A percentile compares a stretch with the other conserved stretches of the same genome.
phyloP scores from a whole-genome alignment of 495 filamentous ascomycete species.

The Evernia prunastri region DNA sequence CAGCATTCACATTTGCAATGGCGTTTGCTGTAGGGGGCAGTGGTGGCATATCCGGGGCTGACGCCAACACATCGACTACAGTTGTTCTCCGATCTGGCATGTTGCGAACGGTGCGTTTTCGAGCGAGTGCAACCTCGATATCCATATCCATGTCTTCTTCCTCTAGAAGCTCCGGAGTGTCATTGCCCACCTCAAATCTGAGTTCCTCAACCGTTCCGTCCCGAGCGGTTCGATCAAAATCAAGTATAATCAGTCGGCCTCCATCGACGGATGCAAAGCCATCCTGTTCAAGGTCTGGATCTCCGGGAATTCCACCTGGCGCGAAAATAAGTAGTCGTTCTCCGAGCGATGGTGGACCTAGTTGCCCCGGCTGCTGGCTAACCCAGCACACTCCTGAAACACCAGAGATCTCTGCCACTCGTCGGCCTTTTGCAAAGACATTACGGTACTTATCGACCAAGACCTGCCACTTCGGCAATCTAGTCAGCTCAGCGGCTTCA shows the following conservation, averaged over 20 bases:
- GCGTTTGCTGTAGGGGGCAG: slow-evolving; percentile 23
- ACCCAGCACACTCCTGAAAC: slow-evolving; percentile 59
- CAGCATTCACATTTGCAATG: slow-evolving; percentile 16
- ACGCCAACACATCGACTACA: slow-evolving; percentile 22
- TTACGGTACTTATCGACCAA: slow-evolving; percentile 59
- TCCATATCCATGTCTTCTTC: slow-evolving; percentile 74
- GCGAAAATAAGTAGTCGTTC: slow-evolving; percentile 69
- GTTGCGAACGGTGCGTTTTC: slow-evolving; percentile 52
- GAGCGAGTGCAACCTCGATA: slow-evolving; percentile 73
- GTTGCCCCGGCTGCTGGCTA: slow-evolving; percentile 37
- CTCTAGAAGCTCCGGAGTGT: slow-evolving; percentile 58
- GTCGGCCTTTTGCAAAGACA: slow-evolving; percentile 54
- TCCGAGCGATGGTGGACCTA: slow-evolving; percentile 29
- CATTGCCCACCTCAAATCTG: slow-evolving; percentile 69
- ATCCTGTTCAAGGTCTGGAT: slow-evolving; percentile 59
- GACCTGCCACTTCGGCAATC: slow-evolving; percentile 63
- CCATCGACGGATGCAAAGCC: slow-evolving; percentile 73
- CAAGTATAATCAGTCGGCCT: slow-evolving; percentile 68
- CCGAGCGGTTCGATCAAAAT: slow-evolving; percentile 57
- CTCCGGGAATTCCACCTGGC: slow-evolving; percentile 58
- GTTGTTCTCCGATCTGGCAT: slow-evolving; percentile 15
- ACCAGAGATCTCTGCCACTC: slow-evolving; percentile 49
- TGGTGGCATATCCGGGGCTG: slow-evolving; percentile 22
- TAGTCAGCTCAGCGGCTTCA: slow-evolving; percentile 26
- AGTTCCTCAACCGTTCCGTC: slow-evolving; percentile 52